Evolutionary conservation across 129 eudicot genomes (phyloP).

Genomic region (Deinandra increscens): DNA sequence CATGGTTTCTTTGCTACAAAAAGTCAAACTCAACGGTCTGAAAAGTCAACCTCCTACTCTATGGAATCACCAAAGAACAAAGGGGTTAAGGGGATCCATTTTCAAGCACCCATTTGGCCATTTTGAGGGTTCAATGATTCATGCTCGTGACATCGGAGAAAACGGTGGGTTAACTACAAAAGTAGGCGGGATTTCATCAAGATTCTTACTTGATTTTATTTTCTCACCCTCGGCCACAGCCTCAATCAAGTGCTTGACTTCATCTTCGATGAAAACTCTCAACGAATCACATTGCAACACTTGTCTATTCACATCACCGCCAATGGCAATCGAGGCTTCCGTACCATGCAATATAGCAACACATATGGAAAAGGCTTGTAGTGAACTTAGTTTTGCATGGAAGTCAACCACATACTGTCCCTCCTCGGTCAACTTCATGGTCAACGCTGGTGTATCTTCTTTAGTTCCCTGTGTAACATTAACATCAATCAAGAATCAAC

Average conservation of each 20-base stretch:
- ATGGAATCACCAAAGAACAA: slow-evolving; percentile 4
- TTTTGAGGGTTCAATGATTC: slow-evolving; percentile 29
- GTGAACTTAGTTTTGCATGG: slow-evolving; percentile 75
- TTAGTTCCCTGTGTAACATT: slow-evolving; percentile 59
- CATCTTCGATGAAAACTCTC: slow-evolving; percentile 65
- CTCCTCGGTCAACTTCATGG: slow-evolving; percentile 54
- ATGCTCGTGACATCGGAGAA: slow-evolving; percentile 92
- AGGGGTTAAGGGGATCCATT: slow-evolving; percentile 16
- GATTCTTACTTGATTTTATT: slow-evolving; percentile 40
- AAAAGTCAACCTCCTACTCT: slow-evolving; percentile 16
- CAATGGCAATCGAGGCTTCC: slow-evolving; percentile 55
- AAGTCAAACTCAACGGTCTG: slow-evolving; percentile 26
- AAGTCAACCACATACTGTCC: slow-evolving; percentile 74
- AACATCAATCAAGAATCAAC: slow-evolving; percentile 12
- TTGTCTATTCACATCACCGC: slow-evolving; percentile 48
- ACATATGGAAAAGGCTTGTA: slow-evolving; percentile 85
- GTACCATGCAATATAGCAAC: slow-evolving; percentile 73
- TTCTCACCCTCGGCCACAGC: slow-evolving; percentile 59
- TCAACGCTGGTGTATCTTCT: slow-evolving; percentile 57
- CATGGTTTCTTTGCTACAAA: slow-evolving; percentile 14
- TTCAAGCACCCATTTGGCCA: slow-evolving; percentile 10
- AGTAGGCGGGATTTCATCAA: slow-evolving; percentile 49
- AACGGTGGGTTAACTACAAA: slow-evolving; percentile 81
- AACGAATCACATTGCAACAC: slow-evolving; percentile 58
- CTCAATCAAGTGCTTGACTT: slow-evolving; percentile 57